Evolutionary conservation across 2,329 filamentous ascomycete genomes (phyloP).

Genomic region (Neonectria ditissima): DNA sequence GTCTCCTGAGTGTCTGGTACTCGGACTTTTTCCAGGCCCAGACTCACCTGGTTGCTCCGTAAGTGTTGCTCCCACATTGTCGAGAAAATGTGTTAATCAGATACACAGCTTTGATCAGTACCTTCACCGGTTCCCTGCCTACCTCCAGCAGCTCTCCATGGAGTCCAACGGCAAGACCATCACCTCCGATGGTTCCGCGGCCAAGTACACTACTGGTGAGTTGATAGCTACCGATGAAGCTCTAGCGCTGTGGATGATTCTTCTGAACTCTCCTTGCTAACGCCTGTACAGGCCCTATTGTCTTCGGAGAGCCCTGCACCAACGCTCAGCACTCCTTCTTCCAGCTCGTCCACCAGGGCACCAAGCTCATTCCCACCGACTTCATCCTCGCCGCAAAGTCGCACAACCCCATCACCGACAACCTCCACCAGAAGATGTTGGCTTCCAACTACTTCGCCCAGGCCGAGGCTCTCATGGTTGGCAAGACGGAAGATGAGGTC

Average conservation of each 20-base stretch:
- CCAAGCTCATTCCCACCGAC: slow-evolving; percentile 97
- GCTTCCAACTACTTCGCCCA: slow-evolving; percentile 93
- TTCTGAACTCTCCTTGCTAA: slow-evolving; percentile 32
- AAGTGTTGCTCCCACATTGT: slow-evolving; percentile 54
- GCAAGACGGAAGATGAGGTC: slow-evolving; percentile 85
- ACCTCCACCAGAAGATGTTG: slow-evolving; percentile 96
- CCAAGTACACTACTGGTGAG: slow-evolving; percentile 92
- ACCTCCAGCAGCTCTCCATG: slow-evolving; percentile 99
- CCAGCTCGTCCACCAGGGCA: slow-evolving; percentile 98
- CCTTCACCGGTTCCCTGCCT: slow-evolving; percentile 97
- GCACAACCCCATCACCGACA: slow-evolving; percentile 93
- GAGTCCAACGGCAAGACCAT: slow-evolving; percentile 99
- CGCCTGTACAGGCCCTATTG: slow-evolving; percentile 74
- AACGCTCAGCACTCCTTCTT: slow-evolving; percentile 99
- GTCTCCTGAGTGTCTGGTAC: slow-evolving; percentile 97
- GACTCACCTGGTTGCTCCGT: slow-evolving; percentile 96
- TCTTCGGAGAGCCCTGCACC: slow-evolving; percentile 98
- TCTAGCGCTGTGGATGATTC: background rate
- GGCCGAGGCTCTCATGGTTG: slow-evolving; percentile 90
- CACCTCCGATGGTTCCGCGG: slow-evolving; percentile 86
- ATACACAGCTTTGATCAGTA: slow-evolving; percentile 90
- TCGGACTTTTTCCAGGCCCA: slow-evolving; percentile 98
- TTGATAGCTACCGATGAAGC: background rate
- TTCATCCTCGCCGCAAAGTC: slow-evolving; percentile 97
- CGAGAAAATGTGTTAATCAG: slow-evolving; percentile 24